Base-by-base conservation (phyloP, 1,284 basidiomycete species). In the Cryptococcus sp. region DNA sequence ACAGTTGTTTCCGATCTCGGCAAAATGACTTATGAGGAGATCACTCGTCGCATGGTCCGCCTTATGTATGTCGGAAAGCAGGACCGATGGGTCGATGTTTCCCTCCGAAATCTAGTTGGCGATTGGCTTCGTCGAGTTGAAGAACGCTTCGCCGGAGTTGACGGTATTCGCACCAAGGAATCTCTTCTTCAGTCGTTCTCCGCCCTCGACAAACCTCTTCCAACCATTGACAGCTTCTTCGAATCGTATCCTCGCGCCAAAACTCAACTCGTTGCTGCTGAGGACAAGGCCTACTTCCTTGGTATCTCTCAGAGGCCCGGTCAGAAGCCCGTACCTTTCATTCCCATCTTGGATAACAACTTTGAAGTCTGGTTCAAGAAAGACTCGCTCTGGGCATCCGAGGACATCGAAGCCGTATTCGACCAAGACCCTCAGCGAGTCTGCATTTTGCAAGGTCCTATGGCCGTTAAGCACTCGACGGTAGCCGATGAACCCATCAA, bases 341-440 rank as follows among this genome's bases (percentile, higher is more conserved):
- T 99, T 68, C 94, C 95, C n/a, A 87, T 98, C 51, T 85, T 99
- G 49, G 94, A 98, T 78, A 85, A 87, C 23, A 86, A 80, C 66
- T 97, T 99, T 75, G 92, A 95, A 77, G 92, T 97, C 55, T 97
- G 94, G 93, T 97, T 97, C 82, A 97, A 97, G 84, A 96, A 96
- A 90, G 94, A 97, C 78, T 97, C 94, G 17, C 85, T 98, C 6
- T 98, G 95, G 95, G 91, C 92, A 46, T 89, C 93, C 6, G 96
- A 99, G 79, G 95, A 99, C 75, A 93, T 99, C 67, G 95, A 99
- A 65, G 95, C 93, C 16, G 93, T 99, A 43, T 94, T 98, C 69
- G 96, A 97, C 79, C 93, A 94, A 80, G 94, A 97, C 78, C 91
- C 95, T 34, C 91, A 99, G 79, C 89, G 96, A 67, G 94, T 99